Percentiles rank a stretch among this genome's conserved stretches.
phyloP scores from a whole-genome alignment of 306 rosid genomes.

The Dalbergia cochinchinensis region DNA sequence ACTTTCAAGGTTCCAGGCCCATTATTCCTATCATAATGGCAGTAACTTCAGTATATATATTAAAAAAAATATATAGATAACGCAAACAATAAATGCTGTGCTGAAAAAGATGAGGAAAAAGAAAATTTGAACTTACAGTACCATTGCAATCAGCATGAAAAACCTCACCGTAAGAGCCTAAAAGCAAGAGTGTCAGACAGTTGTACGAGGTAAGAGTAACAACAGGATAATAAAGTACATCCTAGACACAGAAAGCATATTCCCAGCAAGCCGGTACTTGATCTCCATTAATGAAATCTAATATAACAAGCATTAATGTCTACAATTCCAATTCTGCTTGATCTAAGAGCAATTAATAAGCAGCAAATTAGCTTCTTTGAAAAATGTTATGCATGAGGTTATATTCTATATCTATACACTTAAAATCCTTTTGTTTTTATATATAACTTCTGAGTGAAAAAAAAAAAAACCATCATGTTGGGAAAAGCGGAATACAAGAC shows the following conservation, averaged over 20 bases:
- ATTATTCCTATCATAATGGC: too few species aligned
- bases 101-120: neutral
- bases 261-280: constrained; percentile 15
- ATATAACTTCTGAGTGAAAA: neutral
- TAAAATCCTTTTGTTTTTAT: constrained; percentile 11
- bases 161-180: constrained; percentile 88
- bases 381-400: neutral
- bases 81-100: constrained; percentile 14
- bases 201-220: constrained; percentile 31
- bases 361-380: constrained; percentile 23
- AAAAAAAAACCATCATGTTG: neutral
- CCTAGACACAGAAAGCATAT: constrained; percentile 8
- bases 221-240: constrained; percentile 30
- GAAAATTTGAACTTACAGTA: constrained; percentile 69
- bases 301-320: constrained; percentile 21
- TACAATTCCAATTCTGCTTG: constrained; percentile 24
- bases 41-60: neutral
- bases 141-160: constrained; percentile 90
- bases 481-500: constrained; percentile 30
- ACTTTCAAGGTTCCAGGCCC: too few species aligned
- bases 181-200: constrained; percentile 13
- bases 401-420: neutral
- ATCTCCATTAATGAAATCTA: constrained; percentile 17
- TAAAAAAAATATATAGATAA: neutral
- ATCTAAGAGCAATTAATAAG: constrained; percentile 13